Evolutionary conservation across 2,329 filamentous ascomycete genomes (phyloP), one percentile per base, ranked within the genome.

Genomic region (Neopestalotiopsis clavispora): DNA sequence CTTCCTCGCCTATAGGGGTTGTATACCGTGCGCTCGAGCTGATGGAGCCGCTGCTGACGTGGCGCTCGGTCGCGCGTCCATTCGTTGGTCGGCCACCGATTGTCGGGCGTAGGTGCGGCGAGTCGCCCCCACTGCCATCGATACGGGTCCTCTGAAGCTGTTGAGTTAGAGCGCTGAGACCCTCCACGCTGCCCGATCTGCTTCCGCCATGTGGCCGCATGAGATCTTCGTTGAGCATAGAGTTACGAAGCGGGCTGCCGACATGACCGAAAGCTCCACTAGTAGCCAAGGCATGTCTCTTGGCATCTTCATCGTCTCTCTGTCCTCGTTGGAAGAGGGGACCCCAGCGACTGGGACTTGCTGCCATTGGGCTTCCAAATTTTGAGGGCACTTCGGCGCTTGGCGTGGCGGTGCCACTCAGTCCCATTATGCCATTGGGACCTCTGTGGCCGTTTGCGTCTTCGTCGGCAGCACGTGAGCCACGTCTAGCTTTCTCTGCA

Each of bases 1-100:
- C 88, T 73, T 91, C 89, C 75, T 91, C 89, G 69, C 90, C 89
- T 70, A 91, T 91, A 3, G 89, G 89, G 0, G 88, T 90, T 1
- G 89, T 89, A 75, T 90, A 90, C 17, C 89, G 82, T 23, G 87
- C 87, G 52, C 84, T 87, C 52, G 86, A 88, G 72, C 85, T 83
- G 73, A 89, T 85, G 72, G 88, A 90, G 38, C 85, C 85, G 68
- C 84, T 89, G 73, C 88, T 90, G 45, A 89, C 83, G 75, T 90
- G 88, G 62, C 88, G 84, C 73, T 91, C 88, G 66, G 84, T 81
- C 13, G 77, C 77, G 67, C 84, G 81, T 3, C 81, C 78, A 71
- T 83, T 83, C 32, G 81, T 79, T 23, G 80, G 78, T 13, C 83
- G 79, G 60, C 82, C 79, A 13, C 84, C 81, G 4, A 83, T 77